Evolutionary conservation across 1,284 basidiomycete genomes (phyloP), one percentile per base, ranked within the genome.

Genomic region (Naganishia sp.): DNA sequence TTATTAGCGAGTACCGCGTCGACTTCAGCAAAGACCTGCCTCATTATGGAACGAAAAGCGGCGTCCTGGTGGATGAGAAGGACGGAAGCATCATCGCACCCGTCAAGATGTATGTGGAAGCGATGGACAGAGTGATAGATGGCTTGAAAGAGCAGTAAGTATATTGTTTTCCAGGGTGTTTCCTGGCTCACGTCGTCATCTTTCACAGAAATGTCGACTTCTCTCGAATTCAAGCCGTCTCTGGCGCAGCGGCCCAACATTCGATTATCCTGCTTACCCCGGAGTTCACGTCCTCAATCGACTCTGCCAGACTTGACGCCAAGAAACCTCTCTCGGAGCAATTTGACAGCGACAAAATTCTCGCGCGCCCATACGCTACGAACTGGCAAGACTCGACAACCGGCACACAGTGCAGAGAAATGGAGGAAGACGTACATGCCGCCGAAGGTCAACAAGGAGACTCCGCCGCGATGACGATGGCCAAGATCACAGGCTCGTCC

Each of bases 351-450:
- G 46, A 59, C 36, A 43, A 73, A 7, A 89, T 90, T 0, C 93
- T 94, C 77, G 88, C 90, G 4, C 80, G 87, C 21, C 81, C 81
- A 2, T 83, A 84, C 68, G 86, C 89, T 0, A 92, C 92, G 16
- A 94, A 94, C 75, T 94, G 92, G 92, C 92, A 94, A 78, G 92
- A 94, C 79, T 92, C 90, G 0, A 92, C 90, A 0, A 94, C 92
- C 0, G 86, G 85, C 0, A 77, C 80, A 42, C 90, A 93, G 71
- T 94, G 92, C 73, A 81, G 80, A 55, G 84, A 83, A 48, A 63
- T 67, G 66, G 66, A 63, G 42, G 31, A 56, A 7, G 65, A 36
- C 11, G 53, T 66, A 5, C 48, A 48, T 45, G 45, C 39, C 2
- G 44, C 44, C 2, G 43, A 49, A 2, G 55, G 55, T 23, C 43